Conservation (phyloP, 352 stramenopile genomes). For the Phytophthora vignae region DNA sequence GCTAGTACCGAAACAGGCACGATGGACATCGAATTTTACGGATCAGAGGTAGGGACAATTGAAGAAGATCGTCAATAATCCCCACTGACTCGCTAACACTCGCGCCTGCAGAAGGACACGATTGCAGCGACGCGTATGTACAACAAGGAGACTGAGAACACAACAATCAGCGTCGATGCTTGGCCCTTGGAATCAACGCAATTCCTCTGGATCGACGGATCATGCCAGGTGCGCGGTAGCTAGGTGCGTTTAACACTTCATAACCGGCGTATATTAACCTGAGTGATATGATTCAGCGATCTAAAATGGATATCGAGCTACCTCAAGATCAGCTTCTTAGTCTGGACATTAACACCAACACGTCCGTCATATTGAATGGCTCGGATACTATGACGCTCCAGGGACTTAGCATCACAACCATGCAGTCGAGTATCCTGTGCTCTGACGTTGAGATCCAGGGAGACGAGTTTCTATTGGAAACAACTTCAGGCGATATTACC, state of each 20-base stretch:
- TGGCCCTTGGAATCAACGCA: slow-evolving; percentile 46
- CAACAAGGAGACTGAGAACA: slow-evolving; percentile 33
- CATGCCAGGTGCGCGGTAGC: slow-evolving; percentile 58
- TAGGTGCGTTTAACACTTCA: neutral
- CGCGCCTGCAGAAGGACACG: slow-evolving; percentile 28
- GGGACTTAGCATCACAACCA: slow-evolving; percentile 47
- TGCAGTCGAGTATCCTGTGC: slow-evolving; percentile 59
- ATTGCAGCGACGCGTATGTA: slow-evolving; percentile 35
- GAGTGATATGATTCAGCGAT: slow-evolving; percentile 37
- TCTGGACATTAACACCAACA: slow-evolving; percentile 55
- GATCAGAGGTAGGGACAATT: slow-evolving; percentile 42
- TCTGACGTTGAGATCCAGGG: slow-evolving; percentile 48
- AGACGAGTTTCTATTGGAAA: slow-evolving; percentile 44
- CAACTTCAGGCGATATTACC: slow-evolving; percentile 60
- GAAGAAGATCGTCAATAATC: neutral
- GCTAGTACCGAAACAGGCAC: slow-evolving; percentile 28
- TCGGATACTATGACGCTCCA: slow-evolving; percentile 39
- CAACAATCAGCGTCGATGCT: slow-evolving; percentile 34
- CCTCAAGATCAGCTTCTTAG: slow-evolving; percentile 34
- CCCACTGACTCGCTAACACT: neutral
- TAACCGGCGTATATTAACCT: neutral
- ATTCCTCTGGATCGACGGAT: slow-evolving; percentile 76
- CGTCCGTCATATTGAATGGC: slow-evolving; percentile 60
- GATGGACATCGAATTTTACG: slow-evolving; percentile 54
- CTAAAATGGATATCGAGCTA: slow-evolving; percentile 48